These are phyloP conservation scores for Beauveria asiatica DNA, from an alignment of 2,329 filamentous ascomycete species.

Conservation along the genomic window DNA sequence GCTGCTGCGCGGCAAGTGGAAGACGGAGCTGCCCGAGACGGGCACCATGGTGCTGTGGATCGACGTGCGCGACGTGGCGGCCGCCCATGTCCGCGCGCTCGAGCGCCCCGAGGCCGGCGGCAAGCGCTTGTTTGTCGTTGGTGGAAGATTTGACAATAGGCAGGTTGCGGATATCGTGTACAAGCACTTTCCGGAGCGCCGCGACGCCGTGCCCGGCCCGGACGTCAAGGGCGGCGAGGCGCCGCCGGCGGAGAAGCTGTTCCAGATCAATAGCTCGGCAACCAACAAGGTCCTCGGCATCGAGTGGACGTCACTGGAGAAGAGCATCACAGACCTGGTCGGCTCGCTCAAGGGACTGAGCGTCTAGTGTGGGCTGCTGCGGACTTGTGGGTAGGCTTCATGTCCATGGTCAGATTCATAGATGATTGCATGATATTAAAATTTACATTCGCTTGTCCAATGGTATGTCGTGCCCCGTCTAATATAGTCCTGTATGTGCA, in stretches of 20 bases:
- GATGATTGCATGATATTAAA: background rate
- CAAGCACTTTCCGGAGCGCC: conserved; percentile 41
- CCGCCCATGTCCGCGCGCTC: conserved; percentile 43
- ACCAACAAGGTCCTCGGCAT: conserved; percentile 53
- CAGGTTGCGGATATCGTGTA: conserved; percentile 35
- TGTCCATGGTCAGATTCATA: background rate
- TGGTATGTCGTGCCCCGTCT: background rate
- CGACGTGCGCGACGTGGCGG: conserved; percentile 48
- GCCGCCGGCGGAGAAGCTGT: conserved; percentile 33
- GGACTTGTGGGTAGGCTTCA: too few relatives aligned
- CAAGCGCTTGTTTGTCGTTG: conserved; percentile 41
- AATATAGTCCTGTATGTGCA: conserved; percentile 1
- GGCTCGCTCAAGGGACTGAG: conserved; percentile 48
- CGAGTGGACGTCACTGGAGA: conserved; percentile 53
- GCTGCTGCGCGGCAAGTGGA: conserved; percentile 43
- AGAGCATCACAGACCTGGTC: conserved; percentile 54
- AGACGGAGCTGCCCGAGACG: conserved; percentile 31
- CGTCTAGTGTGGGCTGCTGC: conserved; percentile 12
- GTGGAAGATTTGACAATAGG: conserved; percentile 38
- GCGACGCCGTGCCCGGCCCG: conserved; percentile 36
- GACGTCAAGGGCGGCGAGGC: conserved; percentile 36
- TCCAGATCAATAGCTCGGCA: conserved; percentile 48
- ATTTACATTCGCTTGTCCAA: background rate
- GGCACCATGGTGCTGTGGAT: conserved; percentile 39
- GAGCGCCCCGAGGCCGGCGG: conserved; percentile 40